A percentile compares a stretch with the other conserved stretches of the same genome.
phyloP scores from a whole-genome alignment of 306 rosid genomes.

The cucumber (Cucumis sativus) region DNA sequence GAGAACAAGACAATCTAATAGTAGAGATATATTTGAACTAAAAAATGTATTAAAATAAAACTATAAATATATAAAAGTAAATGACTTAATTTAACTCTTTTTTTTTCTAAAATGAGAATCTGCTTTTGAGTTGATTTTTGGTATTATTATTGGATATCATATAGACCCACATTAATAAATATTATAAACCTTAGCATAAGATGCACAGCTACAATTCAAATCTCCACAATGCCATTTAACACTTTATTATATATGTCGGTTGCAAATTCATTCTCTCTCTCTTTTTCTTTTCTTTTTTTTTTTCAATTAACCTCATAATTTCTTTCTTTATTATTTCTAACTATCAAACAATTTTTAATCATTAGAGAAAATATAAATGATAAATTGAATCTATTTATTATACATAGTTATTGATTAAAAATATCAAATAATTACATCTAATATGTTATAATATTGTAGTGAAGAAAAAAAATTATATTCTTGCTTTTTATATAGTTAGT shows the following conservation, averaged over 20 bases:
- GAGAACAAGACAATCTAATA: too few species aligned
- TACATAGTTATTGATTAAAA: too few species aligned
- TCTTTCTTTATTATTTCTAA: not conserved
- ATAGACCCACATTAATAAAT: conserved; percentile 1
- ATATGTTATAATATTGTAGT: too few species aligned
- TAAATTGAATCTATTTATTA: too few species aligned
- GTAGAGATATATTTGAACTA: too few species aligned
- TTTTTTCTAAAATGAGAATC: not conserved
- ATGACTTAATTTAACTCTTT: too few species aligned
- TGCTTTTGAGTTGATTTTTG: not conserved
- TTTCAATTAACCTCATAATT: not conserved
- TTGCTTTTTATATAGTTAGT: not conserved
- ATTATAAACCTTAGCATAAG: not conserved
- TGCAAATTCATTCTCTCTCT: not conserved
- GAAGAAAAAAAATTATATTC: not conserved
- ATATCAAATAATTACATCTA: too few species aligned
- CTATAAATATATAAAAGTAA: too few species aligned
- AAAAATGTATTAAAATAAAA: too few species aligned
- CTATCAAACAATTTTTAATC: not conserved
- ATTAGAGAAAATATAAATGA: too few species aligned
- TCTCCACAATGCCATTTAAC: not conserved
- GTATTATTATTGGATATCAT: not conserved
- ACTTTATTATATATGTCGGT: not conserved
- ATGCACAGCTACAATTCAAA: not conserved
- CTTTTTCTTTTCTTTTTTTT: not conserved